These are phyloP conservation scores for Meyerozyma sp. DNA, from an alignment of 1,139 yeast species.

Conservation along the genomic window DNA sequence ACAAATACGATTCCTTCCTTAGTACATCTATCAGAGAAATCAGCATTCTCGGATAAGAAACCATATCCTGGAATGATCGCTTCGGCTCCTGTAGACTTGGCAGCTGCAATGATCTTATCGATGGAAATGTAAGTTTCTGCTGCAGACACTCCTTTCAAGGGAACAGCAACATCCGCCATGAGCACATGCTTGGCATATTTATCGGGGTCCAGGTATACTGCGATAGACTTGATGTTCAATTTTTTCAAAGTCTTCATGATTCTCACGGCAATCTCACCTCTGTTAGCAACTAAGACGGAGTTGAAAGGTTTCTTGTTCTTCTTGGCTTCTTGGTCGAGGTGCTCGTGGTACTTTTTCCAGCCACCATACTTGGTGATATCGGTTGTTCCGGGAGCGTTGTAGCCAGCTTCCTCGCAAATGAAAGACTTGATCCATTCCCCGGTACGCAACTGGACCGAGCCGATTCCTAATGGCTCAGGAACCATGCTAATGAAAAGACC, in stretches of 20 bases:
- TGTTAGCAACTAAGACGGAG: constrained; percentile 86
- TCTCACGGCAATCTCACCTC: constrained; percentile 97
- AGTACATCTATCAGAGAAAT: constrained; percentile 82
- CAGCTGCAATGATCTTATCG: constrained; percentile 81
- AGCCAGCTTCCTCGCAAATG: constrained; percentile 88
- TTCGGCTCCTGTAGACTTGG: constrained; percentile 75
- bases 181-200: constrained; percentile 81
- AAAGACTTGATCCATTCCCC: constrained; percentile 90
- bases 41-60: constrained; percentile 93
- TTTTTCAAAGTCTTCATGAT: constrained; percentile 83
- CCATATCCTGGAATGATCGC: constrained; percentile 98
- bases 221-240: constrained; percentile 71
- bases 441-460: constrained; percentile 72
- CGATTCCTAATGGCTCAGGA: constrained; percentile 93
- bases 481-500: constrained; percentile 83
- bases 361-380: constrained; percentile 87
- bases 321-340: constrained; percentile 18
- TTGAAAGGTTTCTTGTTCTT: constrained; percentile 58
- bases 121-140: constrained; percentile 85
- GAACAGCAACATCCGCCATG: constrained; percentile 75
- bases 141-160: constrained; percentile 76
- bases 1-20: constrained; percentile 83
- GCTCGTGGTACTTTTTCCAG: constrained; percentile 68
- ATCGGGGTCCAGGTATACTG: constrained; percentile 89
- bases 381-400: constrained; percentile 59